These are phyloP conservation scores for Ascochyta lentis DNA, from an alignment of 2,329 filamentous ascomycete species.

Conservation along the genomic window DNA sequence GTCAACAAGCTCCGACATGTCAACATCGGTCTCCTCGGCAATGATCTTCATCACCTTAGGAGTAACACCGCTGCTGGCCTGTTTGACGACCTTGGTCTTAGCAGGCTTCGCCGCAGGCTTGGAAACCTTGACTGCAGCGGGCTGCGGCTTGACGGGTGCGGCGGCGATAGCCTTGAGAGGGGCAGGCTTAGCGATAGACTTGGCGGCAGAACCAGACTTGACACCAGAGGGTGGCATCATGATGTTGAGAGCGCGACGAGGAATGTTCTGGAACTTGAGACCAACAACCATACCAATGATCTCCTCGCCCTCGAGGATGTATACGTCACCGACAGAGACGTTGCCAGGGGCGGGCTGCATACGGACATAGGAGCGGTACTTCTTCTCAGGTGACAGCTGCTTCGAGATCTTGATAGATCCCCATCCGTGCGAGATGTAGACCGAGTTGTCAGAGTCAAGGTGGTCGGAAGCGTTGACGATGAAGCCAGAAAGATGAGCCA, in stretches of 20 bases:
- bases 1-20: constrained; percentile 64
- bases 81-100: constrained; percentile 57
- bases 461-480: constrained; percentile 66
- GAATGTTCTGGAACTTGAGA: constrained; percentile 71
- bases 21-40: constrained; percentile 68
- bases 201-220: constrained; percentile 40
- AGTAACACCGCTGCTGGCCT: constrained; percentile 55
- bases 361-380: constrained; percentile 67
- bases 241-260: constrained; percentile 70
- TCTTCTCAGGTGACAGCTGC: constrained; percentile 58
- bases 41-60: constrained; percentile 69
- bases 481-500: constrained; percentile 65
- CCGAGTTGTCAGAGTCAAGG: constrained; percentile 64
- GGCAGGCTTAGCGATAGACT: constrained; percentile 42
- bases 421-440: constrained; percentile 70
- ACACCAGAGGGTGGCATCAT: constrained; percentile 67
- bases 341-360: constrained; percentile 65
- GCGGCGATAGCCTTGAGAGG: constrained; percentile 47
- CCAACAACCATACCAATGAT: constrained; percentile 66
- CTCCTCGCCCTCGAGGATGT: constrained; percentile 65
- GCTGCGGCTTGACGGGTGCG: constrained; percentile 43
- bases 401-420: constrained; percentile 64
- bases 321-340: constrained; percentile 66
- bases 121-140: constrained; percentile 51
- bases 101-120: constrained; percentile 61